These are phyloP conservation scores for Neonectria sp. DNA, from an alignment of 2,329 filamentous ascomycete genomes.

Conservation along the genomic window DNA sequence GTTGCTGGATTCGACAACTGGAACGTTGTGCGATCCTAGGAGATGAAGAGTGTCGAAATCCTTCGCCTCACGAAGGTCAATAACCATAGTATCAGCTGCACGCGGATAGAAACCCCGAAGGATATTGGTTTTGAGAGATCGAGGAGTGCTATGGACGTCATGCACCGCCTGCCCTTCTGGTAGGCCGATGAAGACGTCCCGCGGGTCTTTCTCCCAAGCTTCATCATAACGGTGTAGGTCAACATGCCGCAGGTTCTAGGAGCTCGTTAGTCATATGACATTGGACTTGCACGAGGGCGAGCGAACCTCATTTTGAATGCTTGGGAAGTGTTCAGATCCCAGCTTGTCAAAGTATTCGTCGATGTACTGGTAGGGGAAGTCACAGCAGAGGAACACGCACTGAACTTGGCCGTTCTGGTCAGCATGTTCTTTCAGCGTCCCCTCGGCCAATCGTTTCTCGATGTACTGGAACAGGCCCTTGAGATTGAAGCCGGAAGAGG, in stretches of 20 bases:
- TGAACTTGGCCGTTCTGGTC: constrained; percentile 62
- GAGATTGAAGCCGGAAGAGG: constrained; percentile 73
- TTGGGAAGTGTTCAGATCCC: constrained; percentile 62
- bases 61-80: constrained; percentile 60
- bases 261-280: too few relatives aligned
- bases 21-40: constrained; percentile 61
- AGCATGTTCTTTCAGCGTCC: constrained; percentile 60
- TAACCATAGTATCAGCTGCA: constrained; percentile 51
- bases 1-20: constrained; percentile 55
- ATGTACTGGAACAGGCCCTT: constrained; percentile 66
- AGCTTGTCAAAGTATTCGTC: constrained; percentile 73
- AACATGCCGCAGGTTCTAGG: constrained; percentile 43
- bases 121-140: not conserved
- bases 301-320: constrained; percentile 60
- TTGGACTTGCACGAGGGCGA: too few relatives aligned
- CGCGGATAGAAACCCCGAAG: constrained; percentile 31
- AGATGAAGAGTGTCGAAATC: constrained; percentile 62
- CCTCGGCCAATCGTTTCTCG: constrained; percentile 62
- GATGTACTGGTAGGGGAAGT: constrained; percentile 75
- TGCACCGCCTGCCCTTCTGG: constrained; percentile 32
- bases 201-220: constrained; percentile 43
- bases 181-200: constrained; percentile 33
- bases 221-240: constrained; percentile 48
- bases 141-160: constrained; percentile 23
- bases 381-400: constrained; percentile 74